Conservation (phyloP, 2,329 filamentous ascomycete species). For the Neonectria faginata region DNA sequence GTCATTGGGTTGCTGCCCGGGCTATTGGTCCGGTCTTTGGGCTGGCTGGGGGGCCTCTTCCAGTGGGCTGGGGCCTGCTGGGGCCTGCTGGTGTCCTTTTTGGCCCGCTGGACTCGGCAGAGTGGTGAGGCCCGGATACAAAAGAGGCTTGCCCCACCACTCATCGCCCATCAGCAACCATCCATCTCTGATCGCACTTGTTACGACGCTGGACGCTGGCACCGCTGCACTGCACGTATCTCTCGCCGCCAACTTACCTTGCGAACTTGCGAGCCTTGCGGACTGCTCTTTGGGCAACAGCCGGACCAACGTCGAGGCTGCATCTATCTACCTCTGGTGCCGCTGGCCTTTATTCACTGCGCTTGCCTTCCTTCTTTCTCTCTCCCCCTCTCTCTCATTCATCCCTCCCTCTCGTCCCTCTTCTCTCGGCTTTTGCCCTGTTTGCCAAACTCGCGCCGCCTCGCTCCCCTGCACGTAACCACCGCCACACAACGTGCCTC, state of each 20-base stretch:
- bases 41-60: conserved; percentile 7
- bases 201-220: not conserved
- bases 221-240: conserved; percentile 9
- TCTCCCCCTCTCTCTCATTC: not conserved
- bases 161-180: conserved; percentile 43
- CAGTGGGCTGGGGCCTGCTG: conserved; percentile 10
- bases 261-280: conserved; percentile 9
- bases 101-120: conserved; percentile 8
- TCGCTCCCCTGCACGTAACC: conserved; percentile 18
- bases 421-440: not conserved
- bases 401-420: not conserved
- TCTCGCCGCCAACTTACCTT: too few species aligned
- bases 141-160: conserved; percentile 49
- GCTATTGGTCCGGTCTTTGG: not conserved
- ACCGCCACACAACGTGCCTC: conserved; percentile 4
- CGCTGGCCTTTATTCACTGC: not conserved
- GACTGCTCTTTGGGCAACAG: conserved; percentile 18
- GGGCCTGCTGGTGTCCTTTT: conserved; percentile 11
- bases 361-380: not conserved
- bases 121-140: conserved; percentile 38
- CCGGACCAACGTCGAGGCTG: not conserved
- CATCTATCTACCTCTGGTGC: not conserved
- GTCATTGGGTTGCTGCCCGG: conserved; percentile 5
- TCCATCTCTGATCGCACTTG: conserved; percentile 35
- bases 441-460: conserved; percentile 6